Evolutionary conservation across 2,329 filamentous ascomycete genomes (phyloP), one percentile per base, ranked within the genome.

Genomic region (Penicillium sp.): DNA sequence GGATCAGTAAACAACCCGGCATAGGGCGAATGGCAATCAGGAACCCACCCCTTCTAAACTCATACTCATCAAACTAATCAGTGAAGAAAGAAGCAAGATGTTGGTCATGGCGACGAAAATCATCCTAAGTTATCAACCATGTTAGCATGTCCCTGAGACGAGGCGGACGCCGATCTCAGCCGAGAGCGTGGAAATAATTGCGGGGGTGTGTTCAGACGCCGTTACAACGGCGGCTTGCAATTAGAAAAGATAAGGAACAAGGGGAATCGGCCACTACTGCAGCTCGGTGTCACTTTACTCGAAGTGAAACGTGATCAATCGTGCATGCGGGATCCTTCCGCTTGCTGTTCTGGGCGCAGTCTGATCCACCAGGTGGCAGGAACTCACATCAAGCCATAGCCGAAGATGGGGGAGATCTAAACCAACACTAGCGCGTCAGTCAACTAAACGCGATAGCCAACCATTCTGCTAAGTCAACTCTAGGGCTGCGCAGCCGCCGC

Each of bases 81-180:
- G 72, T 33, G 83, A 85, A 35, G 84, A 86, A 59, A 87, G 81
- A 57, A 87, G 76, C 18, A 87, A 74, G 50, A 87, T 83, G 64
- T 87, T 87, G 53, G 84, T 87, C 74, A 87, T 75, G 56, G 81
- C 82, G 43, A 87, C 80, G 61, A 87, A 87, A 56, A 86, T 76
- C 55, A 87, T 75, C 83, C 77, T 79, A 22, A 22, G 22, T 22
- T 22, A 63, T 24, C 27, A 37, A 19, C 22, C 40, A 39, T 40
- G 27, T 62, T 50, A 67, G 67, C 60, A 65, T 60, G 35, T 33
- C 35, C 40, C 13, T 40, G 14, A 16, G 24, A 33, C 37, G 22
- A 37, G 47, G 33, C 27, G 7, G 19, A 54, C 57, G 55, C 54
- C 58, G 46, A 54, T 52, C 50, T 43, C n/a, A 43, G 50, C 2